Base-by-base conservation (phyloP, 345 rosid genomes). In the Syzygium jambos region DNA sequence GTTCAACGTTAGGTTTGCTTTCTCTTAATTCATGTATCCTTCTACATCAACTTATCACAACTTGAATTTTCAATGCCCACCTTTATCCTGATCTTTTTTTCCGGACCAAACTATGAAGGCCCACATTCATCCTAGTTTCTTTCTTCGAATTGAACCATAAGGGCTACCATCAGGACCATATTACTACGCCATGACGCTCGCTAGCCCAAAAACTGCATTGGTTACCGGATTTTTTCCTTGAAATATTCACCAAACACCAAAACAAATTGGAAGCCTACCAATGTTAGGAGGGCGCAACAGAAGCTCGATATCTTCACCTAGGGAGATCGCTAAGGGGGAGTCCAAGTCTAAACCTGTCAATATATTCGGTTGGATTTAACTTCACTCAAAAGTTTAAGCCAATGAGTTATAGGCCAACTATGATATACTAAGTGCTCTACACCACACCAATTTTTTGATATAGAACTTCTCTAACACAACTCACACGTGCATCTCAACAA, bases 171-270 rank as follows among this genome's bases (percentile, higher is more conserved):
- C 22, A 29, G 9, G 3, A 68, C 12, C 5, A 2, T 2, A 0
- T 68, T 68, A 68, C 78, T 8, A 30, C 0, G 43, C 23, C 12
- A 34, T 23, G 34, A 30, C 2, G 6, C 12, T 22, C 7, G 4
- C 5, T 5, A 16, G 5, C 78, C 21, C 1, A 5, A 16, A 30
- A 68, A 4, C 5, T 5, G 0, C 0, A 5, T 30, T 68, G 21
- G 11, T 17, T 9, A 68, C 23, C 5, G 30, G 12, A 68, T 30
- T 68, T 12, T 15, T 30, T 68, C 78, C 2, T 68, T 30, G 10
- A 30, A 11, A 30, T 19, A 68, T 34, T 68, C 21, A 68, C 34
- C 23, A 68, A 30, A 16, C 21, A 68, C 34, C 19, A 17, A 19
- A 68, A 68, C 6, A 16, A 0, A 30, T 30, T 68, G 22, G 23